Base-by-base conservation (phyloP, 2,329 filamentous ascomycete species). In the Penicillium sp. region DNA sequence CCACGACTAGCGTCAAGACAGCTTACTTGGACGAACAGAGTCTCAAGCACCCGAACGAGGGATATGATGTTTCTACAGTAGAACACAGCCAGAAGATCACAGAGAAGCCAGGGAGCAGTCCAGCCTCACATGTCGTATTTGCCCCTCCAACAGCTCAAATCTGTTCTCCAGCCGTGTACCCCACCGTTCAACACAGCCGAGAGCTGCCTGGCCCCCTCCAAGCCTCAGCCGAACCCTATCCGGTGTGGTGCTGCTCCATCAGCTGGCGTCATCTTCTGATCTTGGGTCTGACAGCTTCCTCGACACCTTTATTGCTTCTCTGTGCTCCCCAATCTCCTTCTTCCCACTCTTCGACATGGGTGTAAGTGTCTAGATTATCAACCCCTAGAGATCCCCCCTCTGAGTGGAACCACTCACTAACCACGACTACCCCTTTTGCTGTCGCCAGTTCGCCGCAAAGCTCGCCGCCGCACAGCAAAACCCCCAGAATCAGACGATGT, bases 401-500 rank as follows among this genome's bases (percentile, higher is more conserved):
- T 16, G 11, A 50, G n/a, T 37, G 4, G 11, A 37, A 36, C 19
- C 10, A 50, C 18, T 16, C 19, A 50, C 47, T 50, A 31, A 50
- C 47, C 47, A 16, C 18, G 4, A 7, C 14, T 39, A 13, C 31
- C 24, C n/a, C 14, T 36, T 50, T 14, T 35, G n/a, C 46, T 16
- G 18, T 14, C 56, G 57, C 27, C 61, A 76, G 74, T 76, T 76
- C 64, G 73, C 74, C 31, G 73, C 72, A 53, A 76, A 77, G 64
- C 72, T 77, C 58, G 77, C 78, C 52, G 73, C 72, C 50, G 67
- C 69, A 55, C 75, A 78, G 63, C 69, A 67, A 31, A 59, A 60
- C 24, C 56, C 60, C 31, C 52, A 54, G n/a, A 52, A 37, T 24
- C 59, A 59, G 36, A 60, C 55, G 13, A 65, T 65, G 63, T 41